These are phyloP conservation scores for Dysphania ambrosioides DNA, from an alignment of 148 eudicot genomes.

Conservation along the genomic window DNA sequence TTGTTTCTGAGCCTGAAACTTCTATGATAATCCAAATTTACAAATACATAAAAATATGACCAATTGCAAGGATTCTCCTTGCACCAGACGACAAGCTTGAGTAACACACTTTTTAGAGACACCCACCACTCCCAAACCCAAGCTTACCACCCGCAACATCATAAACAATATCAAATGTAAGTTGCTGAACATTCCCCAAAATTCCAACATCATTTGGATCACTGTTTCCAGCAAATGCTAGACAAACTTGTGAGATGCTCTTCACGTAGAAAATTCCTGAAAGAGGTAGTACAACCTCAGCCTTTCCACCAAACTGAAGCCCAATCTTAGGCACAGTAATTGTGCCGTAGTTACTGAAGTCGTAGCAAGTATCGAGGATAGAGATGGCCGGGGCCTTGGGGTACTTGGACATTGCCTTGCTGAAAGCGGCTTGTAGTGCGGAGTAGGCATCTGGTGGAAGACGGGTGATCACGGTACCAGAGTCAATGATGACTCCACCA, in stretches of 20 bases:
- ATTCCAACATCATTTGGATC: conserved; percentile 38
- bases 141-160: conserved; percentile 66
- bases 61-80: conserved; percentile 9
- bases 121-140: conserved; percentile 64
- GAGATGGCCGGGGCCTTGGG: conserved; percentile 42
- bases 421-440: conserved; percentile 42
- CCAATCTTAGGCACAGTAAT: conserved; percentile 47
- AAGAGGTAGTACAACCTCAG: conserved; percentile 30
- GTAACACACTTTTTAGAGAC: conserved; percentile 24
- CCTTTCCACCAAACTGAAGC: conserved; percentile 44
- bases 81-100: too few relatives aligned
- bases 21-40: background rate
- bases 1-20: background rate
- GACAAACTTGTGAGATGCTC: conserved; percentile 38
- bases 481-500: conserved; percentile 59
- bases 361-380: conserved; percentile 67
- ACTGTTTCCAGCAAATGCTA: conserved; percentile 65
- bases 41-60: background rate
- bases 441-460: conserved; percentile 61
- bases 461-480: conserved; percentile 75
- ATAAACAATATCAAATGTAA: conserved; percentile 57
- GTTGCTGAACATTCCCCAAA: conserved; percentile 66
- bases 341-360: conserved; percentile 35
- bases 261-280: conserved; percentile 42
- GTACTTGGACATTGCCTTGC: conserved; percentile 45